Evolutionary conservation across 108 stramenopile species (phyloP).

Genomic region (Thalassiosira profunda): DNA sequence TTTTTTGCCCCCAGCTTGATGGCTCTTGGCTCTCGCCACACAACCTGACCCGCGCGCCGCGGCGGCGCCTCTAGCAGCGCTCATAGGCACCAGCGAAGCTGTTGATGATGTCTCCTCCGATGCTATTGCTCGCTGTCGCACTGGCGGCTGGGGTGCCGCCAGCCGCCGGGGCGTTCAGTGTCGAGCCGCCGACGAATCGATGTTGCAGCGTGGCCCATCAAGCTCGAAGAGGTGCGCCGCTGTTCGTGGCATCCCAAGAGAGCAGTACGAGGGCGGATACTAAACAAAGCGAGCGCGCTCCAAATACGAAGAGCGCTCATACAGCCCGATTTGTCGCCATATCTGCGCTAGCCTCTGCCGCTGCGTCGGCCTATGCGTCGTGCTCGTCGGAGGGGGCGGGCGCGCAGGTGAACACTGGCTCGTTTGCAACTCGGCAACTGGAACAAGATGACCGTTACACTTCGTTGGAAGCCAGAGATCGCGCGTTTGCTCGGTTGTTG

Average conservation of each 20-base stretch:
- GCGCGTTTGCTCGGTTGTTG: conserved; percentile 71
- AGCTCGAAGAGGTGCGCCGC: neutral
- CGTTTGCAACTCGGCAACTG: conserved; percentile 57
- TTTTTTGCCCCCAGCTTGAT: too few relatives aligned
- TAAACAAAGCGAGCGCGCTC: neutral
- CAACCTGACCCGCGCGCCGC: too few relatives aligned
- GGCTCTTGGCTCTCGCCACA: too few relatives aligned
- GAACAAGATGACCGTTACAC: conserved; percentile 53
- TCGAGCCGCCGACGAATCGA: neutral
- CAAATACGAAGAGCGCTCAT: neutral
- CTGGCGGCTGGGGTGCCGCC: neutral
- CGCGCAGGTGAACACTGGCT: neutral
- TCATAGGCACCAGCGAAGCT: too few relatives aligned
- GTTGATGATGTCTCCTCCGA: too few relatives aligned
- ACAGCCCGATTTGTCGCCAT: conserved; percentile 44
- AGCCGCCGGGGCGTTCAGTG: neutral
- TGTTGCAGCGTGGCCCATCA: neutral
- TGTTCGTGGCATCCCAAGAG: neutral
- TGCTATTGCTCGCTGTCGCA: conserved; percentile 2
- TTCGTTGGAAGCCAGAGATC: conserved; percentile 61
- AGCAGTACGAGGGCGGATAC: neutral
- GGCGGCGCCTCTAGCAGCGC: too few relatives aligned
- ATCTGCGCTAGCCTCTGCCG: conserved; percentile 28
- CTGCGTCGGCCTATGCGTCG: conserved; percentile 7
- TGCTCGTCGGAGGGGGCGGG: neutral